Percentiles rank a stretch among this genome's conserved stretches.
phyloP scores from a whole-genome alignment of 768 basidiomycete genomes.

The Hirschioporus abietinus region DNA sequence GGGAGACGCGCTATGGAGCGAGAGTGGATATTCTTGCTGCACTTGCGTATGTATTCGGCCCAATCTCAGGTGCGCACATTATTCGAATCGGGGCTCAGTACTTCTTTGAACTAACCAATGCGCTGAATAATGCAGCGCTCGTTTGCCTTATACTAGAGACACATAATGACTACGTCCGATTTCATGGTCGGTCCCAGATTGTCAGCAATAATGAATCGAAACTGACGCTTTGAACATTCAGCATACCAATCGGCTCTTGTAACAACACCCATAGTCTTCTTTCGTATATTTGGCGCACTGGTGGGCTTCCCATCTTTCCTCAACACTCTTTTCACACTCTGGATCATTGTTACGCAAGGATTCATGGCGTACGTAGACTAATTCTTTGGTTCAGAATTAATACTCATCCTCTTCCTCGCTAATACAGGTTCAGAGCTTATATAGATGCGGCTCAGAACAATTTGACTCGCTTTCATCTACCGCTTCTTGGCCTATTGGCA shows the following conservation, averaged over 20 bases:
- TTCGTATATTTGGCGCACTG: slow-evolving; percentile 51
- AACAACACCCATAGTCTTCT: slow-evolving; percentile 53
- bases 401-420: slow-evolving; percentile 15
- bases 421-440: slow-evolving; percentile 43
- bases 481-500: slow-evolving; percentile 58
- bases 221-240: slow-evolving; percentile 24
- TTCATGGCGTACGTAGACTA: slow-evolving; percentile 52
- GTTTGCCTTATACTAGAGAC: slow-evolving; percentile 67
- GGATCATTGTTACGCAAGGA: slow-evolving; percentile 34
- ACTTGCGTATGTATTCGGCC: slow-evolving; percentile 61
- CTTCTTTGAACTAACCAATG: neutral
- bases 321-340: slow-evolving; percentile 40
- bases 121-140: slow-evolving; percentile 41
- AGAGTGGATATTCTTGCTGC: slow-evolving; percentile 66
- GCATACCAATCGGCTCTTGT: slow-evolving; percentile 77
- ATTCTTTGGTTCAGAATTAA: neutral
- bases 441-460: slow-evolving; percentile 45
- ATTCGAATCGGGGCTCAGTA: neutral
- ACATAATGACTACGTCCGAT: slow-evolving; percentile 70
- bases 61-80: slow-evolving; percentile 55
- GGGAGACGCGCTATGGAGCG: slow-evolving; percentile 66
- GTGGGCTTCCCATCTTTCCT: slow-evolving; percentile 51
- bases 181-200: slow-evolving; percentile 51
- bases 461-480: slow-evolving; percentile 55
- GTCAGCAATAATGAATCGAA: slow-evolving; percentile 7